Percentiles rank a stretch among this genome's conserved stretches.
Evolutionary conservation across 305 asterid species (phyloP).

Genomic region (Fraxinus ornus): DNA sequence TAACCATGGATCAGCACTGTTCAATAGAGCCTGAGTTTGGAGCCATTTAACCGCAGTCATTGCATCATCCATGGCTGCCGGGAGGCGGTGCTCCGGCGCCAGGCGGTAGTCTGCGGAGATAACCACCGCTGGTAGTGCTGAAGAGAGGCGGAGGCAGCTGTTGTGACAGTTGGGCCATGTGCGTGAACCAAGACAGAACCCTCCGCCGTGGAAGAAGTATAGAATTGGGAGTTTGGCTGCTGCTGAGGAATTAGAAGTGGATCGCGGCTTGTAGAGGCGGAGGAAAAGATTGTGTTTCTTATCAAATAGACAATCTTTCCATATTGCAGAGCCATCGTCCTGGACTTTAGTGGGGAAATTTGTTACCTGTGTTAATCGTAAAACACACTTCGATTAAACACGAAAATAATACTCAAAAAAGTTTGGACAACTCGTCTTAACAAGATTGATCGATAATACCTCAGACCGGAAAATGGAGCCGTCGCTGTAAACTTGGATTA

Average conservation of each 20-base stretch:
- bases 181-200: constrained; percentile 73
- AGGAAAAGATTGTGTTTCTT: constrained; percentile 41
- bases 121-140: constrained; percentile 50
- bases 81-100: constrained; percentile 84
- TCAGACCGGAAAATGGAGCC: constrained; percentile 50
- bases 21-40: constrained; percentile 40
- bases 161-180: constrained; percentile 71
- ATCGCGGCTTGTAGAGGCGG: constrained; percentile 60
- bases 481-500: constrained; percentile 55
- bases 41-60: constrained; percentile 58
- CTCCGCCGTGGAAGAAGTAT: constrained; percentile 74
- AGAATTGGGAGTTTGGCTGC: constrained; percentile 45
- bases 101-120: constrained; percentile 75
- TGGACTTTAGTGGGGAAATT: constrained; percentile 35
- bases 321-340: constrained; percentile 53
- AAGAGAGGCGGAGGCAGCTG: constrained; percentile 63
- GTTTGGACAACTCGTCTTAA: neutral
- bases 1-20: constrained; percentile 38
- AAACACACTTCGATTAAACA: neutral
- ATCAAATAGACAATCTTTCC: constrained; percentile 59
- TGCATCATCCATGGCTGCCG: constrained; percentile 71
- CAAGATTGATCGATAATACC: neutral
- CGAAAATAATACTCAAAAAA: neutral
- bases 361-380: neutral
- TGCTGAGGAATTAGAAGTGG: neutral